Percentiles rank a stretch among this genome's conserved stretches.
phyloP scores from a whole-genome alignment of 805 yeast genomes.

The Wickerhamomyces mucosus region DNA sequence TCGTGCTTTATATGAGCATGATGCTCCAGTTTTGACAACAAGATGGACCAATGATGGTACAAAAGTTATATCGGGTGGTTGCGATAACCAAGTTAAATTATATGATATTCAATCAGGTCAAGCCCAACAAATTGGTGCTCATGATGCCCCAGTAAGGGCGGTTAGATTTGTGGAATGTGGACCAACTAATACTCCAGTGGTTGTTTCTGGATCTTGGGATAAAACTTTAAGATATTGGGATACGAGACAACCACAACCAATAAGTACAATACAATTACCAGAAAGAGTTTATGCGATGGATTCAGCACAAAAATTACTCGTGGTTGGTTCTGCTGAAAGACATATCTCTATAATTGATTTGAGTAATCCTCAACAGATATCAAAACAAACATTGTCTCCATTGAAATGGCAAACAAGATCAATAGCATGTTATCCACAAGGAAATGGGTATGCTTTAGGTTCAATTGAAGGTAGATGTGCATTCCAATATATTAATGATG shows the following conservation, averaged over 20 bases:
- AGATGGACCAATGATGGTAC: slow-evolving; percentile 85
- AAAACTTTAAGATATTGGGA: slow-evolving; percentile 95
- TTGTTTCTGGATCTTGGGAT: slow-evolving; percentile 95
- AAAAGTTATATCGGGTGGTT: slow-evolving; percentile 81
- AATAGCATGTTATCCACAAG: slow-evolving; percentile 79
- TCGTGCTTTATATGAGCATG: slow-evolving; percentile 82
- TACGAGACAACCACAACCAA: slow-evolving; percentile 72
- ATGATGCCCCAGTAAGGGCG: slow-evolving; percentile 68
- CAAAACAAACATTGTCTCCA: slow-evolving; percentile 65
- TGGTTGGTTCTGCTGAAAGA: slow-evolving; percentile 90
- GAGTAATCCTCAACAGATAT: slow-evolving; percentile 73
- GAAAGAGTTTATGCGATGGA: slow-evolving; percentile 92
- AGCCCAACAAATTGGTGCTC: slow-evolving; percentile 74
- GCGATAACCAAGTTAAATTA: slow-evolving; percentile 78
- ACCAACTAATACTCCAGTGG: slow-evolving; percentile 64
- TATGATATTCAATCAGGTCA: slow-evolving; percentile 82
- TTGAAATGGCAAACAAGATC: slow-evolving; percentile 84
- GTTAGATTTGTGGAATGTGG: slow-evolving; percentile 80
- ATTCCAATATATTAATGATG: slow-evolving; percentile 81
- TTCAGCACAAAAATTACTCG: slow-evolving; percentile 66
- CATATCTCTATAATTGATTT: slow-evolving; percentile 71
- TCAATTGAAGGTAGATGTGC: slow-evolving; percentile 95
- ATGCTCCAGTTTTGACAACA: slow-evolving; percentile 74
- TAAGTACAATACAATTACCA: slow-evolving; percentile 74
- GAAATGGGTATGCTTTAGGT: slow-evolving; percentile 88